Base-by-base conservation (phyloP, 768 basidiomycete genomes). In the Mycena galericulata region DNA sequence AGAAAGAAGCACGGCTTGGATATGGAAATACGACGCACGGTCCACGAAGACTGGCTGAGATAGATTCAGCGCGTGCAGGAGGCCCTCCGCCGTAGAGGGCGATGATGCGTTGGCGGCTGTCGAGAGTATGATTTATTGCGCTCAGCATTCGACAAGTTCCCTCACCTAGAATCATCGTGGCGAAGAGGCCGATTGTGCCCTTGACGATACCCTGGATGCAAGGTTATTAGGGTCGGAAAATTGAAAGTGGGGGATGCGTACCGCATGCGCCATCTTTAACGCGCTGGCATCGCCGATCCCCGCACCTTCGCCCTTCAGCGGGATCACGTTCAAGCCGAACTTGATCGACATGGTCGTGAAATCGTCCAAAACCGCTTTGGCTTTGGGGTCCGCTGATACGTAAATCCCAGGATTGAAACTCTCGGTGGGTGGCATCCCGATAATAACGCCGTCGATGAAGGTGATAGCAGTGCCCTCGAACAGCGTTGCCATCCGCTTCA, bases 221-320 rank as follows among this genome's bases (percentile, higher is more conserved):
- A 26, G n/a, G n/a, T n/a, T n/a, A n/a, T n/a, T n/a, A 43, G 50
- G n/a, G 17, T 20, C 7, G 22, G 4, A 36, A 4, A 30, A 6
- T 24, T 24, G n/a, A 12, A 26, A 65, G 51, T 9, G 1, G 10
- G 8, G 30, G 59, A 4, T 17, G 70, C 82, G 61, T 55, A 86
- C 85, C 43, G 81, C 80, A 76, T 87, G 84, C 2, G 84, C 80
- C 85, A 86, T 85, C 77, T 87, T 87, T 58, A 86, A 67, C 10
- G 84, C 85, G 56, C 86, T 87, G 1, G 85, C 86, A 55, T 83
- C 86, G 2, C 86, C 85, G 3, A 84, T 75, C 3, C 79, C 80
- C 0, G 79, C 77, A 18, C 80, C 82, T 49, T 83, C 82, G 43
- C 82, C 83, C 38, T 73, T 80, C 67, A 87, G 63, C 9, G 79